Base-by-base conservation (phyloP, 352 stramenopile species). In the Pythium coloratum region DNA sequence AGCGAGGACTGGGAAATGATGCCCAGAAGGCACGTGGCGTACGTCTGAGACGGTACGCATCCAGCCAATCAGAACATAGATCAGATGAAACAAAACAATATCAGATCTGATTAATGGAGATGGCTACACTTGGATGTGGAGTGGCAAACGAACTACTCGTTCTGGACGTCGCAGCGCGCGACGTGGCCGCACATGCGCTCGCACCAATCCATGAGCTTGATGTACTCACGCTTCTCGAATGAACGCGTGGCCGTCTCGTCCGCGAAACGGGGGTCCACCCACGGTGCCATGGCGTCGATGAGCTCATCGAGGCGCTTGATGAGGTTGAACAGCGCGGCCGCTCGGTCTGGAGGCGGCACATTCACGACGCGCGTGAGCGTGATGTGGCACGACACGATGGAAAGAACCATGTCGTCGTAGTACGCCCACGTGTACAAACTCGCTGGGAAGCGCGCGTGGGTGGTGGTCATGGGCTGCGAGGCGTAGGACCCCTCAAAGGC, bases 161-260 rank as follows among this genome's bases (percentile, higher is more conserved):
- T 13, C 6, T 34, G 47, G 24, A 30, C 7, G 24, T 50, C 20
- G 33, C 49, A 26, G 32, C 14, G 28, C 1, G 40, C 40, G 9
- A 67, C 36, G 18, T 61, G 51, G 36, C 59, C 30, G 20, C 12
- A 42, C 9, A 67, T 30, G 7, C 16, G 28, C 26, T 61, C 51
- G 51, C 61, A 67, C 61, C 61, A 67, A 12, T 55, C n/a, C 14
- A 38, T 55, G 16, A 67, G 61, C 26, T 61, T 67, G 7, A 67
- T 5, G 51, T 61, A 61, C 36, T 67, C 26, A 36, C 16, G 8
- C 18, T 47, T 32, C 7, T 67, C 61, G 14, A 55, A 46, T 5
- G 9, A 7, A 1, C 60, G 47, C 3, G 34, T 28, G 16, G 30
- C n/a, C 8, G 60, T 59, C 12, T 55, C 36, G 6, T 38, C 26